Conservation (phyloP, 2,329 filamentous ascomycete species). For the Blastomyces parvus region DNA sequence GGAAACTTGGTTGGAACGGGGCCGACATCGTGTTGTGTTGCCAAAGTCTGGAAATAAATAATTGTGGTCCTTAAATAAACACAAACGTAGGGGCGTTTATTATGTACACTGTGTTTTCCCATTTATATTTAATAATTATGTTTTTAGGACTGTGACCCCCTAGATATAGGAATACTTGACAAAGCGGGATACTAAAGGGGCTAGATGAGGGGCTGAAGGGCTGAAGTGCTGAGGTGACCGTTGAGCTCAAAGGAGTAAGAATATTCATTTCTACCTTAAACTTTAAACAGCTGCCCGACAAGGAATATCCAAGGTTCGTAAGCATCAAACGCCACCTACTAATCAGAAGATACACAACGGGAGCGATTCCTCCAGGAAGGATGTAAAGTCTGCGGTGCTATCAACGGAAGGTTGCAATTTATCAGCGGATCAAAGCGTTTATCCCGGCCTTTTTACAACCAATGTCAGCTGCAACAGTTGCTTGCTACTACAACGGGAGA, state of each 20-base stretch:
- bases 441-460: not conserved
- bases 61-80: not conserved
- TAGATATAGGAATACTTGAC: not conserved
- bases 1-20: not conserved
- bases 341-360: not conserved
- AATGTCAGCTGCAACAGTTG: not conserved
- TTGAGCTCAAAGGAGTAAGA: not conserved
- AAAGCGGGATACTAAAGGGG: not conserved
- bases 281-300: not conserved
- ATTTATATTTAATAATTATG: not conserved
- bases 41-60: not conserved
- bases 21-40: not conserved
- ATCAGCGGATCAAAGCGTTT: not conserved
- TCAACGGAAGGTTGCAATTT: not conserved
- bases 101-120: not conserved
- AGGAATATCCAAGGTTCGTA: not conserved
- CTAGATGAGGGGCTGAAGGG: not conserved
- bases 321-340: not conserved
- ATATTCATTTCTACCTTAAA: too few species aligned
- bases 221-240: not conserved
- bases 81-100: not conserved
- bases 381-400: not conserved
- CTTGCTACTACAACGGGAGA: constrained; percentile 6
- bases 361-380: not conserved
- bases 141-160: not conserved